Evolutionary conservation across 2,329 filamentous ascomycete genomes (phyloP).

Genomic region (Cadophora sp.): DNA sequence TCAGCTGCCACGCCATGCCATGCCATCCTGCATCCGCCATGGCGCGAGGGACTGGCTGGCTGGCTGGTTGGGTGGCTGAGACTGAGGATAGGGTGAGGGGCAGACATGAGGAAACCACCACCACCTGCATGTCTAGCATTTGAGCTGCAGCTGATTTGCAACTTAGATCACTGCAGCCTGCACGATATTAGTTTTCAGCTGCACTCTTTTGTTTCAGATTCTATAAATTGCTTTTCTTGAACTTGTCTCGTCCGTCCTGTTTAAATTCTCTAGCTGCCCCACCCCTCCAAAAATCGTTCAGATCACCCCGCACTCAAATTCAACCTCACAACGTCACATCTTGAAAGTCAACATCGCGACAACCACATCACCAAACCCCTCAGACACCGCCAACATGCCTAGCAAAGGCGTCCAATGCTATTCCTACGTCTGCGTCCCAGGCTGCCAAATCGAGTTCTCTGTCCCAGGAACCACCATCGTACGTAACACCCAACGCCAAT

Average conservation of each 20-base stretch:
- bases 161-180: not conserved
- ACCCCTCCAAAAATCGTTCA: not conserved
- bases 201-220: not conserved
- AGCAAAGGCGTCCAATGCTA: slow-evolving; percentile 50
- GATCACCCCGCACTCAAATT: slow-evolving; percentile 4
- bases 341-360: not conserved
- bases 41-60: slow-evolving; percentile 13
- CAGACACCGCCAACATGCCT: slow-evolving; percentile 45
- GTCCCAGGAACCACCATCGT: slow-evolving; percentile 49
- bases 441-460: slow-evolving; percentile 51
- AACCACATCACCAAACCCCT: not conserved
- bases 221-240: not conserved
- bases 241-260: not conserved
- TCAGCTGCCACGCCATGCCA: slow-evolving; percentile 11
- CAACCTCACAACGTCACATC: not conserved
- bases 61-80: no score
- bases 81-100: not conserved
- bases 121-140: not conserved
- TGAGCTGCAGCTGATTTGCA: slow-evolving; percentile 8
- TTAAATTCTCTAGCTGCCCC: not conserved
- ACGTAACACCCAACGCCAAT: slow-evolving; percentile 45
- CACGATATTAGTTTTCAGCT: slow-evolving; percentile 6
- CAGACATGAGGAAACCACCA: not conserved
- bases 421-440: slow-evolving; percentile 49
- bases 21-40: not conserved